Percentiles rank a stretch among this genome's conserved stretches.
Evolutionary conservation across 352 stramenopile genomes (phyloP).

Genomic region (Phytophthora pini): DNA sequence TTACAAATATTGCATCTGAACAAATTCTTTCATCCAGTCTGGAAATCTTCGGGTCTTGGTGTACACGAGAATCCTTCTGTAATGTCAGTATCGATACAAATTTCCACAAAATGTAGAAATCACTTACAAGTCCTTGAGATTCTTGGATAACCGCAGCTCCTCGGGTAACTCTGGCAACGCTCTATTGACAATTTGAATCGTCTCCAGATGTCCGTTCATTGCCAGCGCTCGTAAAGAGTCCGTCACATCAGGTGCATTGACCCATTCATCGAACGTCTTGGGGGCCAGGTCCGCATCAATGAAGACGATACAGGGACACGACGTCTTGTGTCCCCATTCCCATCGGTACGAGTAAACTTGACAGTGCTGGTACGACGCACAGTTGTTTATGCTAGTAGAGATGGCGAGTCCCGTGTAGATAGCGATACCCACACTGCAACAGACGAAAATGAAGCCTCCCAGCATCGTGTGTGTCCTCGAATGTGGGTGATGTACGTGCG

Average conservation of each 20-base stretch:
- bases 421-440: slow-evolving; percentile 38
- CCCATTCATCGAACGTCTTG: slow-evolving; percentile 35
- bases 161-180: slow-evolving; percentile 32
- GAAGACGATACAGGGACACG: slow-evolving; percentile 10
- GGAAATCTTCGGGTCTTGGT: slow-evolving; percentile 37
- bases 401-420: slow-evolving; percentile 43
- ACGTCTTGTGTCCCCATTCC: slow-evolving; percentile 23
- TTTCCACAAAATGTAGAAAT: too few species aligned
- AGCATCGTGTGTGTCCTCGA: slow-evolving; percentile 40
- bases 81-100: too few species aligned
- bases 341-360: slow-evolving; percentile 52
- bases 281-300: slow-evolving; percentile 26
- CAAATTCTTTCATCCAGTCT: slow-evolving; percentile 38
- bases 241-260: slow-evolving; percentile 31
- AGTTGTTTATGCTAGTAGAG: slow-evolving; percentile 34
- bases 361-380: slow-evolving; percentile 40
- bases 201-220: slow-evolving; percentile 30
- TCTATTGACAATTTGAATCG: slow-evolving; percentile 38
- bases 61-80: slow-evolving; percentile 30
- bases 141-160: slow-evolving; percentile 27
- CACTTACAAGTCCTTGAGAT: slow-evolving; percentile 40
- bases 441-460: slow-evolving; percentile 47
- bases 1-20: slow-evolving; percentile 42
- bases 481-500: slow-evolving; percentile 18
- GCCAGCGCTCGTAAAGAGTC: slow-evolving; percentile 24